Evolutionary conservation across 225 moss, liverwort and hornwort genomes (phyloP).

Genomic region (Marchantia paleacea): DNA sequence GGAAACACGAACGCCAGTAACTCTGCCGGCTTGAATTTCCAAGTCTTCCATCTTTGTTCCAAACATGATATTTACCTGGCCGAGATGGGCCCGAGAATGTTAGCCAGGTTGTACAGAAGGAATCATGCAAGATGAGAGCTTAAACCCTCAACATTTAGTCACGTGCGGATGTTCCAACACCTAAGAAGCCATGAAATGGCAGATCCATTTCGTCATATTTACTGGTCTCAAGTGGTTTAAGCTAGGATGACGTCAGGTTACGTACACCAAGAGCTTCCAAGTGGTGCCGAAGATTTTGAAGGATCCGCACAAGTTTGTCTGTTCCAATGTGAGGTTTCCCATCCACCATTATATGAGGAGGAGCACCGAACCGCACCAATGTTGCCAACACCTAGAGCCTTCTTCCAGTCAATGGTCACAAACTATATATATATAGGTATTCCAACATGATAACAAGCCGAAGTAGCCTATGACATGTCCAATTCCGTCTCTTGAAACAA

Average conservation of each 20-base stretch:
- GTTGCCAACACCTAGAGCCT: constrained; percentile 77
- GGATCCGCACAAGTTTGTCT: constrained; percentile 78
- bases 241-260: neutral
- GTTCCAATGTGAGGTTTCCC: constrained; percentile 98
- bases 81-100: neutral
- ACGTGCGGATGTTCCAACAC: neutral
- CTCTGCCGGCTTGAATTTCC: constrained; percentile 61
- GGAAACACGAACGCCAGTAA: constrained; percentile 68
- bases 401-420: neutral
- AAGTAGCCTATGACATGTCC: neutral
- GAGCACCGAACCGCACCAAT: constrained; percentile 90
- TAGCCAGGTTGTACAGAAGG: neutral
- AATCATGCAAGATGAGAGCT: neutral
- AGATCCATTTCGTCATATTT: neutral
- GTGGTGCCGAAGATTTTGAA: constrained; percentile 71
- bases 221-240: neutral
- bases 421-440: neutral
- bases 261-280: constrained; percentile 73
- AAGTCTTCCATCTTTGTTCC: constrained; percentile 93
- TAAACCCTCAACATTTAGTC: neutral
- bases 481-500: neutral
- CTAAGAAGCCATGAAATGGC: neutral
- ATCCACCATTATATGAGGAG: constrained; percentile 73
- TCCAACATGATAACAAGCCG: neutral
- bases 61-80: constrained; percentile 80